These are phyloP conservation scores for Sclerotinia subarctica DNA, from an alignment of 2,329 filamentous ascomycete species.

Conservation along the genomic window DNA sequence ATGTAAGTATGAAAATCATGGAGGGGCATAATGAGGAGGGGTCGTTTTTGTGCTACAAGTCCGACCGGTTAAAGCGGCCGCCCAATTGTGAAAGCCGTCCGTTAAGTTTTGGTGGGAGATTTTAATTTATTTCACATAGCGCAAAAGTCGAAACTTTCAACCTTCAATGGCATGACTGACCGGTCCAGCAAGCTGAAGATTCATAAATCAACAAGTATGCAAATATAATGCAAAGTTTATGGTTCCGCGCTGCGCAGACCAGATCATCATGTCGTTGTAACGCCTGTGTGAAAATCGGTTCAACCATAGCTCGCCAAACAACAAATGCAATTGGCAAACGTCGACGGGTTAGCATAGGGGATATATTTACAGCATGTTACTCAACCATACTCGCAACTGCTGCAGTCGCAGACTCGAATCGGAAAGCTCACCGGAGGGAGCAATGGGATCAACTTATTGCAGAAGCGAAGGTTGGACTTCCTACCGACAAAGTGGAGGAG, in stretches of 20 bases:
- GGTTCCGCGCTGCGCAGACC: conserved; percentile 63
- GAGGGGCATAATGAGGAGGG: conserved; percentile 14
- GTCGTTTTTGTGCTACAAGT: neutral
- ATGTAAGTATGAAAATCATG: conserved; percentile 6
- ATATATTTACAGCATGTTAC: conserved; percentile 64
- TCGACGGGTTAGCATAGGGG: conserved; percentile 49
- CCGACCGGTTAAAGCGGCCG: conserved; percentile 23
- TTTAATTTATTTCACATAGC: conserved; percentile 14
- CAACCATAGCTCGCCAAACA: conserved; percentile 46
- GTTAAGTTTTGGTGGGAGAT: conserved; percentile 6
- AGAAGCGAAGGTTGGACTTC: conserved; percentile 43
- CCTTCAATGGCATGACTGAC: conserved; percentile 5
- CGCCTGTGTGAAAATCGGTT: conserved; percentile 53
- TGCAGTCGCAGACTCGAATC: conserved; percentile 57
- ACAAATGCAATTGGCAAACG: conserved; percentile 48
- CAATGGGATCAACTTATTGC: conserved; percentile 62
- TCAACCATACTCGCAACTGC: conserved; percentile 65
- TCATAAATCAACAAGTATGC: conserved; percentile 29
- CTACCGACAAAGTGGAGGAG: conserved; percentile 21
- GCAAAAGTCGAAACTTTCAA: neutral
- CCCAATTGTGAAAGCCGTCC: conserved; percentile 6
- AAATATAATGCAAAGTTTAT: conserved; percentile 61
- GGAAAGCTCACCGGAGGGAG: conserved; percentile 55
- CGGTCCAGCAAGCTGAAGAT: conserved; percentile 6
- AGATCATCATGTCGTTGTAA: conserved; percentile 60